phyloP scores from a whole-genome alignment of 2,329 filamentous ascomycete species.

The Epichloe glyceriae region DNA sequence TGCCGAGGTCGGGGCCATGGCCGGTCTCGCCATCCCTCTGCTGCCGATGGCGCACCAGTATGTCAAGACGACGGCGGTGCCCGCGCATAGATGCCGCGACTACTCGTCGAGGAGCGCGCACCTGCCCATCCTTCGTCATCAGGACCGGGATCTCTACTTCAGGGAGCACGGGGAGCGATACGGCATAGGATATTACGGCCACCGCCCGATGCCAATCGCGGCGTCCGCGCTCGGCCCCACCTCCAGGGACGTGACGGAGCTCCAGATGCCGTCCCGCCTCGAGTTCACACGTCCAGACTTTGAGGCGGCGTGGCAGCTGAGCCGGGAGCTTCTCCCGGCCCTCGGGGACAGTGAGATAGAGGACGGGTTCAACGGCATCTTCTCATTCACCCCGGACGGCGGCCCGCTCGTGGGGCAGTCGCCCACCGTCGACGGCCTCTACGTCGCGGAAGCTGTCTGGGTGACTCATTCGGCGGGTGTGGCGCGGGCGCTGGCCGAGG shows the following conservation, averaged over 20 bases:
- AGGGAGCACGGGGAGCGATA: slow-evolving; percentile 49
- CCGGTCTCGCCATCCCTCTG: slow-evolving; percentile 42
- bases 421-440: slow-evolving; percentile 47
- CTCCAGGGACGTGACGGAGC: slow-evolving; percentile 38
- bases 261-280: slow-evolving; percentile 51
- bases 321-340: slow-evolving; percentile 39
- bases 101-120: slow-evolving; percentile 31
- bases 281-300: slow-evolving; percentile 49
- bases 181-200: slow-evolving; percentile 52
- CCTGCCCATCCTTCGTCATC: slow-evolving; percentile 47
- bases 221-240: slow-evolving; percentile 41
- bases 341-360: slow-evolving; percentile 37
- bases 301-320: slow-evolving; percentile 44
- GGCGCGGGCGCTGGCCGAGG: slow-evolving; percentile 45
- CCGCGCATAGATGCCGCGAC: slow-evolving; percentile 24
- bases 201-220: slow-evolving; percentile 46
- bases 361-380: slow-evolving; percentile 52
- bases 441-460: slow-evolving; percentile 53
- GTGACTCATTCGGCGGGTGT: slow-evolving; percentile 53
- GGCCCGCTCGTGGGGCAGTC: slow-evolving; percentile 45
- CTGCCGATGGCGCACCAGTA: slow-evolving; percentile 52
- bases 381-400: slow-evolving; percentile 54
- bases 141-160: slow-evolving; percentile 52
- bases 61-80: slow-evolving; percentile 44
- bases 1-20: slow-evolving; percentile 50